phyloP scores from a whole-genome alignment of 306 rosid species.

The Senna siamea region DNA sequence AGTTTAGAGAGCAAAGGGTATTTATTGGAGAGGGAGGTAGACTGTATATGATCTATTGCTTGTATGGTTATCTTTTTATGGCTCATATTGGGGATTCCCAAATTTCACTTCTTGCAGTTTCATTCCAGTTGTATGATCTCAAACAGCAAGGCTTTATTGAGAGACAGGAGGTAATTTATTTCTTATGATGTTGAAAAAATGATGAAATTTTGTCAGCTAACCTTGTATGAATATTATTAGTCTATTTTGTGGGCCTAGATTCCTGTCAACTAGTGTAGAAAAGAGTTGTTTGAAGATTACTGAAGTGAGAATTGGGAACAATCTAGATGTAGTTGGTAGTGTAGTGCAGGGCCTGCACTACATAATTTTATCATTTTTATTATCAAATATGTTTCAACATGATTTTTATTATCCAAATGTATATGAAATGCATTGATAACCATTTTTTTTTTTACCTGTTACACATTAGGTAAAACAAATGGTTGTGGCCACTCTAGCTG shows the following conservation, averaged over 20 bases:
- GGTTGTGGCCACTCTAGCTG: slow-evolving; percentile 89
- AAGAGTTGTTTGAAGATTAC: not conserved
- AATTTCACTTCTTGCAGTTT: slow-evolving; percentile 68
- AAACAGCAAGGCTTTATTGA: slow-evolving; percentile 79
- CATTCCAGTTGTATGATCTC: slow-evolving; percentile 76
- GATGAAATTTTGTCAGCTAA: slow-evolving; percentile 27
- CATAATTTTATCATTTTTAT: too few species aligned
- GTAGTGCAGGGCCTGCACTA: slow-evolving; percentile 13
- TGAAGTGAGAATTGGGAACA: slow-evolving; percentile 35
- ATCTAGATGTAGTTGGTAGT: slow-evolving; percentile 14
- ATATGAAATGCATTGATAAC: slow-evolving; percentile 2
- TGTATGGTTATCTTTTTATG: slow-evolving; percentile 25
- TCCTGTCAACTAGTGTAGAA: not conserved
- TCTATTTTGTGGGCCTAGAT: not conserved
- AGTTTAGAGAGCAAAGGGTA: slow-evolving; percentile 25
- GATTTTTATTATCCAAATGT: not conserved
- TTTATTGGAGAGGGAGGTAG: slow-evolving; percentile 32
- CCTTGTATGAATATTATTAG: slow-evolving; percentile 22
- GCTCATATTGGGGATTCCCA: slow-evolving; percentile 34
- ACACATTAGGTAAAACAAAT: slow-evolving; percentile 67
- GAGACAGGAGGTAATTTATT: slow-evolving; percentile 69
- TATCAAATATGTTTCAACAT: slow-evolving; percentile 6
- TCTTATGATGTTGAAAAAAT: slow-evolving; percentile 30
- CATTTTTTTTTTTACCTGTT: slow-evolving; percentile 17
- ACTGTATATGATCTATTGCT: slow-evolving; percentile 24